Percentiles rank a stretch among this genome's conserved stretches.
These are phyloP conservation scores for Diaporthe citrichinensis DNA, from an alignment of 2,329 filamentous ascomycete species.

Conservation along the genomic window DNA sequence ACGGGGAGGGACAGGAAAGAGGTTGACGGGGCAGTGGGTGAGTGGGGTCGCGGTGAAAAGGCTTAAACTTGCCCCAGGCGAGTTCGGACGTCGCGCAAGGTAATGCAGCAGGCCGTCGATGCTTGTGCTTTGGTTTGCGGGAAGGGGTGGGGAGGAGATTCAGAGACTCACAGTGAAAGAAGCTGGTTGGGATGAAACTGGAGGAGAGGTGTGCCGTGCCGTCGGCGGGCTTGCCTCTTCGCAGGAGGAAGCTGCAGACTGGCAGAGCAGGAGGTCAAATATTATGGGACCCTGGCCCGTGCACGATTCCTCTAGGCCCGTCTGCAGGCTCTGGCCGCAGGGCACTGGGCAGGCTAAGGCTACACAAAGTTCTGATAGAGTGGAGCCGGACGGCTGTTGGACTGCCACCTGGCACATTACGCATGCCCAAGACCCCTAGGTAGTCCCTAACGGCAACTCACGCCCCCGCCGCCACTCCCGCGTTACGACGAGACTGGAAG, in stretches of 20 bases:
- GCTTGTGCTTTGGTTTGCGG: slow-evolving; percentile 27
- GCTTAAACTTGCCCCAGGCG: slow-evolving; percentile 25
- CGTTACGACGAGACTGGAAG: neutral
- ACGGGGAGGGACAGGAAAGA: neutral
- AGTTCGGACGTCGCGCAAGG: slow-evolving; percentile 25
- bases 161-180: slow-evolving; percentile 36
- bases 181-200: slow-evolving; percentile 38
- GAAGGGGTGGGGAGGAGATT: slow-evolving; percentile 9
- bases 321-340: neutral
- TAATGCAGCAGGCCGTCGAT: slow-evolving; percentile 15
- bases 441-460: slow-evolving; percentile 19
- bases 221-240: slow-evolving; percentile 29
- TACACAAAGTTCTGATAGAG: slow-evolving; percentile 32
- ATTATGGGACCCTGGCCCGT: slow-evolving; percentile 27
- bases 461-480: neutral
- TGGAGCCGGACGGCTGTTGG: slow-evolving; percentile 26
- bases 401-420: slow-evolving; percentile 18
- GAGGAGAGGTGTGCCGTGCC: slow-evolving; percentile 33
- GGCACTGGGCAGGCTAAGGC: slow-evolving; percentile 12
- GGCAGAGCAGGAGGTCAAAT: slow-evolving; percentile 31
- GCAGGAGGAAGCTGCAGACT: neutral
- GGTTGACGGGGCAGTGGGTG: neutral
- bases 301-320: slow-evolving; percentile 8
- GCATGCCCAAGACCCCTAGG: neutral
- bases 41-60: slow-evolving; percentile 22